Base-by-base conservation (phyloP, 148 eudicot genomes). In the Nepenthes mirabilis region DNA sequence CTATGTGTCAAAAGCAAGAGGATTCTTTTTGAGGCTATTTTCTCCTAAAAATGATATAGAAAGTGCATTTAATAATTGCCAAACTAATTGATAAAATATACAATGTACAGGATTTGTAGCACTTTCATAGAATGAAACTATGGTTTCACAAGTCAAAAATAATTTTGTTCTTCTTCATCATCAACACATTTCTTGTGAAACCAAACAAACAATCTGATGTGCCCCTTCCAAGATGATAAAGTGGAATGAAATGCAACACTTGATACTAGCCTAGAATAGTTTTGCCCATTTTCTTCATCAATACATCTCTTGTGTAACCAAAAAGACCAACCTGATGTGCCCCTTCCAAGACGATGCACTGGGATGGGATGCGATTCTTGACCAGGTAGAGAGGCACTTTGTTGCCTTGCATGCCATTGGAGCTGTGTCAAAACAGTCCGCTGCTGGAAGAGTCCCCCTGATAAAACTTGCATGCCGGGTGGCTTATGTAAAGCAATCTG, bases 361-460 rank as follows among this genome's bases (percentile, higher is more conserved):
- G 97, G 97, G 73, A 77, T 95, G 55, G 96, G 83, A 68, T 83
- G 76, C 14, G 61, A 60, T 47, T 72, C 77, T 68, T 74, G 79
- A 65, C 75, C 36, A 52, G 65, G 70, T 66, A 61, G 60, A 50
- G 75, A 67, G 14, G 76, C 58, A 36, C 54, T 47, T 33, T 65
- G 66, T 49, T 63, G 72, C 48, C 70, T 65, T 54, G 80, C 60
- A 72, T 56, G 82, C 90, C 94, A 68, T 63, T 81, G 90, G 53
- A 88, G 88, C 65, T 88, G 96, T 55, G 84, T 85, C 76, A 91
- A 73, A 67, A 88, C 90, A 70, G 98, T 91, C 45, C 90, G 94
- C 65, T 88, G 98, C 79, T 91, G 98, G 73, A 88, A 91, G 64
- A 88, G 77, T 59, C 98, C 96, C 70, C 98, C 98, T 62, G 96